These are phyloP conservation scores for Arthrobotrys musiformis DNA, from an alignment of 2,329 filamentous ascomycete species.

Conservation along the genomic window DNA sequence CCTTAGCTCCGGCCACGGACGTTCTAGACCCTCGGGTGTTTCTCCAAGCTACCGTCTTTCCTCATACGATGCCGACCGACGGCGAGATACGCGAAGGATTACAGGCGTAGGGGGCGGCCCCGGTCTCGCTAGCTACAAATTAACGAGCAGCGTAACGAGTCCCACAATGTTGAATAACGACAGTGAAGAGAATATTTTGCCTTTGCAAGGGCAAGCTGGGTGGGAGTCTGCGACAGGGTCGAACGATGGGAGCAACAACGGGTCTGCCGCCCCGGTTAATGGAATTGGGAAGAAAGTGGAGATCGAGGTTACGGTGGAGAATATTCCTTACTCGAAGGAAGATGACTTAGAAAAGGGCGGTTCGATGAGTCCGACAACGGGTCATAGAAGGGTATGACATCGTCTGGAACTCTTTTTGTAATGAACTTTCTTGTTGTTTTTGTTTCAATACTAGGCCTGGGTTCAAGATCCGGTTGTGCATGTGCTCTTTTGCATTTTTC, in stretches of 20 bases:
- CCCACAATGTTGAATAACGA: constrained; percentile 34
- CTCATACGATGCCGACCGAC: constrained; percentile 43
- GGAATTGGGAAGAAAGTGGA: constrained; percentile 46
- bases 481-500: too few relatives aligned
- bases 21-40: constrained; percentile 25
- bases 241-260: not conserved
- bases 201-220: constrained; percentile 10
- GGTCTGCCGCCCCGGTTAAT: not conserved
- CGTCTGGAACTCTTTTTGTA: not conserved
- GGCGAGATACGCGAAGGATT: constrained; percentile 35
- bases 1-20: constrained; percentile 24
- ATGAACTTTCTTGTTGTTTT: not conserved
- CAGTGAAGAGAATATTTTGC: constrained; percentile 51
- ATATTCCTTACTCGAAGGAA: not conserved
- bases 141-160: constrained; percentile 29
- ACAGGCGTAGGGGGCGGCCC: not conserved
- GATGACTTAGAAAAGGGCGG: constrained; percentile 37
- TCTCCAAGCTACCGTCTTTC: constrained; percentile 46
- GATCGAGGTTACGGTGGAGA: constrained; percentile 44
- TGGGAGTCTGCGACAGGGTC: constrained; percentile 28
- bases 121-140: constrained; percentile 32
- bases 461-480: not conserved
- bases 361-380: not conserved
- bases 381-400: constrained; percentile 29
- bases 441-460: not conserved